A percentile compares a stretch with the other conserved stretches of the same genome.
phyloP scores from a whole-genome alignment of 495 filamentous ascomycete genomes.

The Podospora sp. region DNA sequence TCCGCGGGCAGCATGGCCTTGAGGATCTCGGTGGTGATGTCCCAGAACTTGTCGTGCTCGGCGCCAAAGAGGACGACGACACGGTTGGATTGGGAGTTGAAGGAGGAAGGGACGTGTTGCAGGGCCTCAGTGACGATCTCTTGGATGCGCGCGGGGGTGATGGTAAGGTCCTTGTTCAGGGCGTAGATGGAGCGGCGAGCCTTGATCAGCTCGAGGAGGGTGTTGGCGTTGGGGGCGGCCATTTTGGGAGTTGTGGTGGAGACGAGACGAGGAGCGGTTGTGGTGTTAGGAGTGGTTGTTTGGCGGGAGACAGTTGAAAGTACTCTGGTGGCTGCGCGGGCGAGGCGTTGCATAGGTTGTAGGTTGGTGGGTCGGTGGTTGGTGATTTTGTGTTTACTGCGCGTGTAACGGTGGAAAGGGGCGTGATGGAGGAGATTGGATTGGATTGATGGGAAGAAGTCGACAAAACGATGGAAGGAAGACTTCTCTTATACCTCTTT shows the following conservation, averaged over 20 bases:
- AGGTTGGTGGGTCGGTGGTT: too few species aligned
- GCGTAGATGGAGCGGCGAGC: constrained; percentile 61
- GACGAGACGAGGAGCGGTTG: constrained; percentile 18
- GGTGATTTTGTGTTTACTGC: neutral
- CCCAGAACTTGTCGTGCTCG: constrained; percentile 69
- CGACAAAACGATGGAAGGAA: constrained; percentile 10
- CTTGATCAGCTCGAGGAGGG: constrained; percentile 57
- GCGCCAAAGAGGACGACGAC: constrained; percentile 61
- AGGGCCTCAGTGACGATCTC: constrained; percentile 58
- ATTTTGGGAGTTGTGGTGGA: constrained; percentile 30
- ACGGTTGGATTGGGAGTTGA: constrained; percentile 69
- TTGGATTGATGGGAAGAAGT: constrained; percentile 26
- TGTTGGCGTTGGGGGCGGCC: constrained; percentile 35
- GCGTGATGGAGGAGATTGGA: too few species aligned
- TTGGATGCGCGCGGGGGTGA: constrained; percentile 56
- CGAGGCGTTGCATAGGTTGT: neutral
- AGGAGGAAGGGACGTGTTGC: constrained; percentile 59
- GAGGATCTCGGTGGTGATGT: constrained; percentile 54
- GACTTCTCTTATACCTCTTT: neutral
- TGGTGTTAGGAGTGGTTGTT: constrained; percentile 16
- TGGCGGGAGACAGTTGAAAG: constrained; percentile 20
- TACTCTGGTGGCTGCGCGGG: constrained; percentile 6
- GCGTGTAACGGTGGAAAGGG: neutral
- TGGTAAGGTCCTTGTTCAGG: constrained; percentile 56
- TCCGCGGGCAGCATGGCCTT: constrained; percentile 61